Evolutionary conservation across 441 rosid species (phyloP), one percentile per base, ranked within the genome.

Genomic region (Eutrema salsugineum): DNA sequence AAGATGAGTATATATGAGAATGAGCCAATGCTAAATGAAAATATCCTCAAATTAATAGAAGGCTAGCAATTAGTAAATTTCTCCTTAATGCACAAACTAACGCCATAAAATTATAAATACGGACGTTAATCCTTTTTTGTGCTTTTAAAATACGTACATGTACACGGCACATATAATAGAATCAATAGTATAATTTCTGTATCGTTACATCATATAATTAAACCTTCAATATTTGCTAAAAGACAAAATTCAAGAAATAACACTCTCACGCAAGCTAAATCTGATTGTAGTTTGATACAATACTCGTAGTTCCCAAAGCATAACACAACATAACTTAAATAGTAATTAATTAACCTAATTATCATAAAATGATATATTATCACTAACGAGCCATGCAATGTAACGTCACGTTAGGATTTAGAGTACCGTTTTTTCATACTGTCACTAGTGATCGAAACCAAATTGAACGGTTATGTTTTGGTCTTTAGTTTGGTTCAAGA

Each of bases 81-180:
- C 47, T 68, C 66, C 42, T 56, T 62, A 75, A 69, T 76, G 75
- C 75, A 48, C 79, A 62, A 69, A 58, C 59, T 24, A 76, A 63
- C 79, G 49, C 61, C 66, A 39, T 3, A 39, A 48, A 14, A 22
- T 39, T 69, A 19, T 39, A 63, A 20, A 32, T 55, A 69, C 55
- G 71, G 48, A 76, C 66, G 70, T 75, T 63, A 68, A 42, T 49
- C 51, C 54, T 61, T 68, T 46, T 68, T 63, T 56, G 59, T 75
- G 65, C 46, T 53, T 28, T 54, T 8, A 53, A 17, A 36, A 75
- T 63, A 49, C 53, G 51, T 68, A 44, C 65, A 46, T 75, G 60
- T 54, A 68, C 78, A 75, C 74, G 78, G 43, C 51, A 68, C 16
- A 46, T 61, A 46, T 36, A 14, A 53, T 44, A 54, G 9, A 75